Evolutionary conservation across 441 rosid genomes (phyloP).

Genomic region (Erodium moschatum): DNA sequence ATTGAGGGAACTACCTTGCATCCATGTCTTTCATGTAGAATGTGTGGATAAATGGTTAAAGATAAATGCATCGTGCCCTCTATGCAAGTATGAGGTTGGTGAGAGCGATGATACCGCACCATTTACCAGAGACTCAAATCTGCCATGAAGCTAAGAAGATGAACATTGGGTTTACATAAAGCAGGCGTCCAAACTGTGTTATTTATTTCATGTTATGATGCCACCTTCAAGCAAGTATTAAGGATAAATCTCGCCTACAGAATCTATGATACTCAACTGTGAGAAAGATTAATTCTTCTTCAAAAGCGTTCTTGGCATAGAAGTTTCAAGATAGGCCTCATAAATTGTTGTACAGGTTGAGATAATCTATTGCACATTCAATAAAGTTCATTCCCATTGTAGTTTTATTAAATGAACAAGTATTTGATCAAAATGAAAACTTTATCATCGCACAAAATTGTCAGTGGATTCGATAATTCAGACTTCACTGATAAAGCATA

Average conservation of each 20-base stretch:
- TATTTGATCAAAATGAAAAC: no score
- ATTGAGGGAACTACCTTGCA: slow-evolving; percentile 75
- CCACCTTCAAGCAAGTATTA: no score
- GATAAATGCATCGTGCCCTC: slow-evolving; percentile 87
- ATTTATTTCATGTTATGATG: no score
- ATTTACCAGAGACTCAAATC: slow-evolving; percentile 13
- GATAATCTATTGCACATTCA: not conserved
- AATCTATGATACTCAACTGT: no score
- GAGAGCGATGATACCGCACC: slow-evolving; percentile 35
- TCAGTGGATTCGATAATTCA: no score
- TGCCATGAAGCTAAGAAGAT: slow-evolving; percentile 5
- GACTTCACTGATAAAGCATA: no score
- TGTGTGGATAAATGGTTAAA: slow-evolving; percentile 95
- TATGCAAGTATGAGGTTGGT: slow-evolving; percentile 83
- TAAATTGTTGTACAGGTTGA: not conserved
- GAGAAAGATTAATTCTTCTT: not conserved
- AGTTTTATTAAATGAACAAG: no score
- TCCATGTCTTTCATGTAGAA: slow-evolving; percentile 85
- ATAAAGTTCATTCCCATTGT: no score
- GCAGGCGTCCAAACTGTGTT: not conserved
- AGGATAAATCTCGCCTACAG: no score
- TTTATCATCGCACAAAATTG: no score
- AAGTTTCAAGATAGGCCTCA: no score
- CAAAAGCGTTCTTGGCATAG: no score
- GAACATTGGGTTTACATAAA: not conserved